Evolutionary conservation across 345 rosid species (phyloP).

Genomic region (Zanthoxylum bungeanum): DNA sequence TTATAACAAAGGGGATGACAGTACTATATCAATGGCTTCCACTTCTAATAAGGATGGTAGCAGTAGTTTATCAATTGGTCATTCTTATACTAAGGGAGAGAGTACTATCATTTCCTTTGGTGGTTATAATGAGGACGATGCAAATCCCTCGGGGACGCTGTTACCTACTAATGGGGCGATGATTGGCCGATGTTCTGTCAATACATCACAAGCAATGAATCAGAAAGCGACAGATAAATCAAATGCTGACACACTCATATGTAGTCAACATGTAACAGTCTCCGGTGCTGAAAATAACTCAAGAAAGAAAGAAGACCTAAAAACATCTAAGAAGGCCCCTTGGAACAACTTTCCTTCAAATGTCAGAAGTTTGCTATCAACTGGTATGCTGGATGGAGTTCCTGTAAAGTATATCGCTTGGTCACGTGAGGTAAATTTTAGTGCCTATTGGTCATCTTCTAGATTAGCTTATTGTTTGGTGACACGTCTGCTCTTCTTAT

Average conservation of each 20-base stretch:
- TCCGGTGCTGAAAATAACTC: constrained; percentile 22
- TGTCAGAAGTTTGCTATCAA: constrained; percentile 56
- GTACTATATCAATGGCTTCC: constrained; percentile 27
- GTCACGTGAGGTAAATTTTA: constrained; percentile 50
- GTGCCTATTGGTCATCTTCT: not conserved
- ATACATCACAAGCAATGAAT: constrained; percentile 20
- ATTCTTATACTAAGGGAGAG: constrained; percentile 46
- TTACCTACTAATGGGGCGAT: constrained; percentile 43
- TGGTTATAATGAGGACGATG: constrained; percentile 48
- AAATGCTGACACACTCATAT: constrained; percentile 20
- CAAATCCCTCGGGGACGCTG: constrained; percentile 38
- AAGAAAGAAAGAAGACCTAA: constrained; percentile 38
- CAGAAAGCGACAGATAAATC: constrained; percentile 27
- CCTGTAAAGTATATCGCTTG: constrained; percentile 51
- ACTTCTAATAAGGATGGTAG: constrained; percentile 27
- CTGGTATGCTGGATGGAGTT: constrained; percentile 64
- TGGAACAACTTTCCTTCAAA: constrained; percentile 52
- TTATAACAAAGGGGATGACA: constrained; percentile 34
- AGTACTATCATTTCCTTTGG: constrained; percentile 69
- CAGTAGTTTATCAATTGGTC: constrained; percentile 28
- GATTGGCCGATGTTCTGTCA: constrained; percentile 38
- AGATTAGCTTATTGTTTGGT: constrained; percentile 11
- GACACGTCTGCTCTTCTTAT: constrained; percentile 19
- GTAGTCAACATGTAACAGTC: constrained; percentile 10
- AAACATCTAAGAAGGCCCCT: constrained; percentile 31